Percentiles rank a stretch among this genome's conserved stretches.
Evolutionary conservation across 441 rosid genomes (phyloP).

Genomic region (Populus hybrid): DNA sequence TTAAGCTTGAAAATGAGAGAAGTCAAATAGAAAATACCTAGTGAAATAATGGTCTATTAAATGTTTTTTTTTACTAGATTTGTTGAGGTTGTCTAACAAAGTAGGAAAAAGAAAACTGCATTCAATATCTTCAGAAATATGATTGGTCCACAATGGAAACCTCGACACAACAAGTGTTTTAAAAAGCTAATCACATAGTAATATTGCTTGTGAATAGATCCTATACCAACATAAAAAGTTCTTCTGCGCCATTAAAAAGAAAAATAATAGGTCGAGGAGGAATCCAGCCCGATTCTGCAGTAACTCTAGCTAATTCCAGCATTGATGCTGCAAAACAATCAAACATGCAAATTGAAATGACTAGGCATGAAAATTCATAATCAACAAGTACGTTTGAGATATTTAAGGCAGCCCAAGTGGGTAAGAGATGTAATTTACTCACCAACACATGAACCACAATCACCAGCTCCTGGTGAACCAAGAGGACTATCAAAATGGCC

Average conservation of each 20-base stretch:
- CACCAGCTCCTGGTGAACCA: slow-evolving; percentile 97
- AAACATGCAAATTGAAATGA: slow-evolving; percentile 11
- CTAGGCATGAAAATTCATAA: slow-evolving; percentile 9
- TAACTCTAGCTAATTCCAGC: slow-evolving; percentile 87
- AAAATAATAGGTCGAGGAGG: slow-evolving; percentile 89
- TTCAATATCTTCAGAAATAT: background rate
- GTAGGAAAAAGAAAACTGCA: background rate
- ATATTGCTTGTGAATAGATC: background rate
- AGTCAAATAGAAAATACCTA: slow-evolving; percentile 9
- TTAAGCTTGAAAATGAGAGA: slow-evolving; percentile 7
- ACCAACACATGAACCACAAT: slow-evolving; percentile 99
- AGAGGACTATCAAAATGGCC: slow-evolving; percentile 95
- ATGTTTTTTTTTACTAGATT: slow-evolving; percentile 8
- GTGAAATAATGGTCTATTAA: slow-evolving; percentile 8
- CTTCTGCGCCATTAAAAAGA: slow-evolving; percentile 97
- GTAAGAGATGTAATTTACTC: slow-evolving; percentile 25
- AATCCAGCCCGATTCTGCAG: slow-evolving; percentile 78
- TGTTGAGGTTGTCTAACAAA: background rate
- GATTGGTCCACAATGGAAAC: background rate
- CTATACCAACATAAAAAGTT: slow-evolving; percentile 85
- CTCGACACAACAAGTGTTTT: background rate
- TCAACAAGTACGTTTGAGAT: slow-evolving; percentile 9
- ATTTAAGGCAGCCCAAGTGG: slow-evolving; percentile 10
- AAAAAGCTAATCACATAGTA: background rate
- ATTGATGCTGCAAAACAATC: slow-evolving; percentile 64